phyloP scores from a whole-genome alignment of 2,329 filamentous ascomycete genomes.

The Pestalotiopsis sp. region DNA sequence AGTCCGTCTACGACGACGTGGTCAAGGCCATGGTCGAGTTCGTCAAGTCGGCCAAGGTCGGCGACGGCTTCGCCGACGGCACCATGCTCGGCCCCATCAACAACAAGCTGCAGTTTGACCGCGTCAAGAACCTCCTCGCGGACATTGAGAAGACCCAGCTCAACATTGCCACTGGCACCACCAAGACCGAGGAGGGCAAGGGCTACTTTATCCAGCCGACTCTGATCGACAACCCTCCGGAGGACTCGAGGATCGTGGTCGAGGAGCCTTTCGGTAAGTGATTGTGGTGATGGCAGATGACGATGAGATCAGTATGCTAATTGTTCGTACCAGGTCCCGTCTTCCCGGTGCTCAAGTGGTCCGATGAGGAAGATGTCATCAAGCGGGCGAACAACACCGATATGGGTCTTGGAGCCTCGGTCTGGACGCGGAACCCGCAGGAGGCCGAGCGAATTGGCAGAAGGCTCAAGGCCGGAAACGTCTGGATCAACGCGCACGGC shows the following conservation, averaged over 20 bases:
- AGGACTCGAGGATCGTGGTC: slow-evolving; percentile 55
- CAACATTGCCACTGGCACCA: slow-evolving; percentile 53
- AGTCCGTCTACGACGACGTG: slow-evolving; percentile 60
- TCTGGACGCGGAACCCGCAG: slow-evolving; percentile 51
- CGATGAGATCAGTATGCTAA: background rate
- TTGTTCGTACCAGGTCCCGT: slow-evolving; percentile 34
- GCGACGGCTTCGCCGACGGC: slow-evolving; percentile 30
- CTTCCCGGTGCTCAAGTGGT: slow-evolving; percentile 44
- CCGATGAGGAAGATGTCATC: slow-evolving; percentile 46
- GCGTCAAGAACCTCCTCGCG: slow-evolving; percentile 57
- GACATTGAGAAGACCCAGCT: slow-evolving; percentile 58
- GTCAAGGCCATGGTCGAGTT: slow-evolving; percentile 42
- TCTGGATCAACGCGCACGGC: slow-evolving; percentile 54
- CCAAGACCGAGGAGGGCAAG: slow-evolving; percentile 35
- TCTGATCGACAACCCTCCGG: slow-evolving; percentile 59
- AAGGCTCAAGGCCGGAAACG: slow-evolving; percentile 52
- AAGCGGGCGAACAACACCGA: slow-evolving; percentile 49
- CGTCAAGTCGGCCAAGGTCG: slow-evolving; percentile 46
- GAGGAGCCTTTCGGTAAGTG: slow-evolving; percentile 62
- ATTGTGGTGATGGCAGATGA: background rate
- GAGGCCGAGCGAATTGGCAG: slow-evolving; percentile 48
- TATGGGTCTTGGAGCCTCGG: slow-evolving; percentile 54
- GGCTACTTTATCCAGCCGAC: slow-evolving; percentile 64
- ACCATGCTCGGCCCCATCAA: slow-evolving; percentile 61
- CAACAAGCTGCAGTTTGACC: slow-evolving; percentile 67